Evolutionary conservation across 2,329 filamentous ascomycete genomes (phyloP).

Genomic region (Ophiocordyceps sinensis): DNA sequence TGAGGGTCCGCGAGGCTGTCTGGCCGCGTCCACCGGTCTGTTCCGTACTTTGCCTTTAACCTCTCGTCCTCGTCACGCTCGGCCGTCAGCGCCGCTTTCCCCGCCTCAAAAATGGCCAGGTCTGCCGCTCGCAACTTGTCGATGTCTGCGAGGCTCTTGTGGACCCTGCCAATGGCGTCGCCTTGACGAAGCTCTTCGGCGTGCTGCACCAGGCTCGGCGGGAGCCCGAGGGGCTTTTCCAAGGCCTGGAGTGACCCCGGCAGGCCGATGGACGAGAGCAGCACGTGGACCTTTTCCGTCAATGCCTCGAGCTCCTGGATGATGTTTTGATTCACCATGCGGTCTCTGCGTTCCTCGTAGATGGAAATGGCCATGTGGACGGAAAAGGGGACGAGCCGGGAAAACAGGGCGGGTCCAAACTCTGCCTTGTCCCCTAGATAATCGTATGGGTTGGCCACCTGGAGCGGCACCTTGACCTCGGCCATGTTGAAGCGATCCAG

Average conservation of each 20-base stretch:
- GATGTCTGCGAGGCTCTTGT: slow-evolving; percentile 73
- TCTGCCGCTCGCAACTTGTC: slow-evolving; percentile 78
- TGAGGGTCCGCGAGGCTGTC: slow-evolving; percentile 54
- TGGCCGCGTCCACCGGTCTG: slow-evolving; percentile 65
- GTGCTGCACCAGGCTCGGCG: slow-evolving; percentile 72
- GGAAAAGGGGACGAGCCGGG: slow-evolving; percentile 85
- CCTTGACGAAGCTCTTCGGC: slow-evolving; percentile 89
- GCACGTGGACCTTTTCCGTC: slow-evolving; percentile 64
- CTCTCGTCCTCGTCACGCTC: slow-evolving; percentile 76
- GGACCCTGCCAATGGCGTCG: slow-evolving; percentile 65
- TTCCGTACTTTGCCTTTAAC: slow-evolving; percentile 66
- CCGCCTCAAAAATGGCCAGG: slow-evolving; percentile 66
- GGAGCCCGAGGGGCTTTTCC: slow-evolving; percentile 85
- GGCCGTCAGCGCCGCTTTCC: slow-evolving; percentile 58
- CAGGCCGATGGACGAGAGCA: slow-evolving; percentile 70
- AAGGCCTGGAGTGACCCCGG: slow-evolving; percentile 87
- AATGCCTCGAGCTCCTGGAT: slow-evolving; percentile 72
- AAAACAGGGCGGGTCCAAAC: slow-evolving; percentile 74
- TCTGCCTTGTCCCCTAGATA: slow-evolving; percentile 67
- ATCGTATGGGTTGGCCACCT: slow-evolving; percentile 67
- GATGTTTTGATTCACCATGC: slow-evolving; percentile 78
- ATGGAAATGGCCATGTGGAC: slow-evolving; percentile 92
- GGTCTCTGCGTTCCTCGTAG: slow-evolving; percentile 81
- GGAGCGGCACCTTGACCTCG: slow-evolving; percentile 58
- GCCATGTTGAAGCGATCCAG: slow-evolving; percentile 89